Evolutionary conservation across 2,329 filamentous ascomycete genomes (phyloP).

Genomic region (Fusarium sp.): DNA sequence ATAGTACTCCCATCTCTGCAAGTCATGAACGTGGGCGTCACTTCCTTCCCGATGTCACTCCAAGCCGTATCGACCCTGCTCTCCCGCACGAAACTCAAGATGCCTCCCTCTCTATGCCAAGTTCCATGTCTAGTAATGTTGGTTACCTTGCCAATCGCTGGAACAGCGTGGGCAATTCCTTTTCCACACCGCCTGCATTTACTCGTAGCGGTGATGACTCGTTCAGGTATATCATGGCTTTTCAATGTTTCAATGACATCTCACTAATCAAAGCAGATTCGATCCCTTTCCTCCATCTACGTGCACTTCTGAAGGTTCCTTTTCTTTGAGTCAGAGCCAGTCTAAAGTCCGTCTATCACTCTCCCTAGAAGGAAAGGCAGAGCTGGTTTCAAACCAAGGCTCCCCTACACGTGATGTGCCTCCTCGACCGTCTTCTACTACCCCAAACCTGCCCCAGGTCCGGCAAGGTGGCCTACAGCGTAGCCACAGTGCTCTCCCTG

Average conservation of each 20-base stretch:
- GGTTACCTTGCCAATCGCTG: constrained; percentile 66
- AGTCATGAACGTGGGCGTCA: constrained; percentile 31
- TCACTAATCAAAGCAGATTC: constrained; percentile 46
- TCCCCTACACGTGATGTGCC: constrained; percentile 67
- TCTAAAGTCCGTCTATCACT: constrained; percentile 78
- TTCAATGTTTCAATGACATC: not conserved
- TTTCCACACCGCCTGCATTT: constrained; percentile 59
- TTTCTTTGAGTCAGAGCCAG: constrained; percentile 46
- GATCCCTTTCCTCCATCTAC: constrained; percentile 56
- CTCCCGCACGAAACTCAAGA: constrained; percentile 45
- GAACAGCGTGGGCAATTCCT: constrained; percentile 60
- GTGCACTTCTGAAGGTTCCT: constrained; percentile 55
- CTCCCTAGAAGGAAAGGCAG: constrained; percentile 90
- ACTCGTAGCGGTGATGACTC: constrained; percentile 54
- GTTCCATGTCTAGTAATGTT: constrained; percentile 55
- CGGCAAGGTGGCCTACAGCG: constrained; percentile 68
- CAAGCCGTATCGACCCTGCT: constrained; percentile 41
- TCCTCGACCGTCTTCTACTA: constrained; percentile 58
- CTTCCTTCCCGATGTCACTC: constrained; percentile 35
- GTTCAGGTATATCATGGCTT: constrained; percentile 52
- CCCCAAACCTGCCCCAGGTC: constrained; percentile 58
- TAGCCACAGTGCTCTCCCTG: constrained; percentile 73
- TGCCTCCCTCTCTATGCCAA: constrained; percentile 46
- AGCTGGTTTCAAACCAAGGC: constrained; percentile 75
- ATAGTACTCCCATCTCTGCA: constrained; percentile 41